phyloP scores from a whole-genome alignment of 306 rosid species.

The Sesbania bispinosa region DNA sequence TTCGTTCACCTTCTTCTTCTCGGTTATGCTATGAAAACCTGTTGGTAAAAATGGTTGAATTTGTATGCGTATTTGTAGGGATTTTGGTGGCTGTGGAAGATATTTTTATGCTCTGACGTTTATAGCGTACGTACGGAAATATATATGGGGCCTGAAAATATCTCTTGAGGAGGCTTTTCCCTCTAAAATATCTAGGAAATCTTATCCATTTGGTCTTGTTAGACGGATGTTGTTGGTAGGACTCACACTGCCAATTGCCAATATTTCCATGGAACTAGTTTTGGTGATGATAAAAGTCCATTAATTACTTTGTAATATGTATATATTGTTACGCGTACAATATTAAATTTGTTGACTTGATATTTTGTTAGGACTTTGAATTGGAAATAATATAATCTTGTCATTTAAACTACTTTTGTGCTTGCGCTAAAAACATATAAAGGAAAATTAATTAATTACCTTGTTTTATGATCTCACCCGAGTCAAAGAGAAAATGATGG shows the following conservation, averaged over 20 bases:
- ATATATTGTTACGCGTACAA: too few relatives aligned
- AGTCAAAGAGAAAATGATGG: background rate
- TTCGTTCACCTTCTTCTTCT: background rate
- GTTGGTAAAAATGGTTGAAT: background rate
- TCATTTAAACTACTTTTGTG: too few relatives aligned
- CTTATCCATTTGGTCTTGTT: constrained; percentile 33
- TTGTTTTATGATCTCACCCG: background rate
- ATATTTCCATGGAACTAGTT: background rate
- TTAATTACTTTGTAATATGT: background rate
- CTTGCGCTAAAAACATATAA: too few relatives aligned
- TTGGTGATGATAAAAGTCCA: background rate
- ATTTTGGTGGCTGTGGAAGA: background rate
- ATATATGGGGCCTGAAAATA: background rate
- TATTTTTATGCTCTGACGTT: background rate
- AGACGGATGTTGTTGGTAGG: background rate
- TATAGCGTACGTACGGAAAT: background rate
- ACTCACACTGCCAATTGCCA: too few relatives aligned
- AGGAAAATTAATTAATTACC: background rate
- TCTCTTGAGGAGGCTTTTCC: background rate
- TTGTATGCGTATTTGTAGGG: too few relatives aligned
- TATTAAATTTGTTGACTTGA: too few relatives aligned
- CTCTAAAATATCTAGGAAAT: constrained; percentile 30
- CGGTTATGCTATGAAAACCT: background rate
- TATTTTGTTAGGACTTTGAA: too few relatives aligned
- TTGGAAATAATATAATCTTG: too few relatives aligned